These are phyloP conservation scores for Heracleum sosnowskyi DNA, from an alignment of 129 eudicot genomes.

Conservation along the genomic window DNA sequence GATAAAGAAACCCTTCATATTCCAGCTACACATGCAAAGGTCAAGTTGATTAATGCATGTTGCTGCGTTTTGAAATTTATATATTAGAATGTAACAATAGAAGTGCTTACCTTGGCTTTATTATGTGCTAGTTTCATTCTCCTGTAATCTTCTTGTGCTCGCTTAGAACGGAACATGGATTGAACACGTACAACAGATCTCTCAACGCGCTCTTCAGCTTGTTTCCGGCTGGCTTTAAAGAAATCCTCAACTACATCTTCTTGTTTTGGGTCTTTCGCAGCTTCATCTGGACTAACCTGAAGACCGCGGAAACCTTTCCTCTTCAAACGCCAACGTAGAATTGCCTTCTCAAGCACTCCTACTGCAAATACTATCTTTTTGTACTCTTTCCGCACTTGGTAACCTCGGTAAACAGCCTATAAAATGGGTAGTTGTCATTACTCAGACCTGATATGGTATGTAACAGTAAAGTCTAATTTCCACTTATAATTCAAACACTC, in stretches of 20 bases:
- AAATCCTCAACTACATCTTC: conserved; percentile 60
- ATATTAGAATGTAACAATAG: neutral
- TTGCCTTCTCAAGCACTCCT: conserved; percentile 91
- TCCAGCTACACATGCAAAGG: conserved; percentile 47
- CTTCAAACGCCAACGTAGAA: conserved; percentile 81
- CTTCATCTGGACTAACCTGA: conserved; percentile 24
- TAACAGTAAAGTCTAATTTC: neutral
- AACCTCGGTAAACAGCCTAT: conserved; percentile 85
- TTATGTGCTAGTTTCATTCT: conserved; percentile 71
- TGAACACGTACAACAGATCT: conserved; percentile 94
- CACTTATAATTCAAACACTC: neutral
- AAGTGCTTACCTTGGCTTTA: conserved; percentile 45
- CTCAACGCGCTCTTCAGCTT: conserved; percentile 94
- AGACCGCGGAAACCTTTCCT: conserved; percentile 89
- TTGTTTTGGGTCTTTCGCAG: conserved; percentile 26
- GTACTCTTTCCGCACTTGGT: conserved; percentile 74
- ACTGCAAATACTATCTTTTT: conserved; percentile 80
- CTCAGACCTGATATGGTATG: neutral
- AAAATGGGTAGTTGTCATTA: neutral
- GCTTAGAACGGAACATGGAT: conserved; percentile 86
- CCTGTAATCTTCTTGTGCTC: conserved; percentile 79
- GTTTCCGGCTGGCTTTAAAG: conserved; percentile 76
- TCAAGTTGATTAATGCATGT: neutral
- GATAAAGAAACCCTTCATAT: conserved; percentile 49
- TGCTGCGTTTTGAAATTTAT: neutral